A percentile compares a stretch with the other conserved stretches of the same genome.
phyloP scores from a whole-genome alignment of 169 alveolate genomes.

The Babesia gibsoni region DNA sequence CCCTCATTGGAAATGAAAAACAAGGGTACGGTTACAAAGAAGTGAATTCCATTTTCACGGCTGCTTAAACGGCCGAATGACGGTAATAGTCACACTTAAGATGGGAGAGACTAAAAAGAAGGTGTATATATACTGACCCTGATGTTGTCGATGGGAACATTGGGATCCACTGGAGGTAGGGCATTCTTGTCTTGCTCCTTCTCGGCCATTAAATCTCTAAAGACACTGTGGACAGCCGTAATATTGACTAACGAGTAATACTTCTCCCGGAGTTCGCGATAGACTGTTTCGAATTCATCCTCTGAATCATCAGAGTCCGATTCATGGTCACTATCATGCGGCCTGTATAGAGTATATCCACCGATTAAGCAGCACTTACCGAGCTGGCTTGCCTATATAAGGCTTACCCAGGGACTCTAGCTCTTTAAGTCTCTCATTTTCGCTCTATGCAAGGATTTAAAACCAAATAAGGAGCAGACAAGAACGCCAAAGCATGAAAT shows the following conservation, averaged over 20 bases:
- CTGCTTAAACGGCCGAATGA: too few species aligned
- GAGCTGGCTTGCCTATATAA: too few species aligned
- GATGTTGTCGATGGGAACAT: slow-evolving; percentile 46
- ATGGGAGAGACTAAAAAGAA: background rate
- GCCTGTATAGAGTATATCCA: background rate
- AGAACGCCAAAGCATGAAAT: background rate
- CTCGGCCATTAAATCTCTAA: background rate
- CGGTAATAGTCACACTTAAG: too few species aligned
- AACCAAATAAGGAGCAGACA: background rate
- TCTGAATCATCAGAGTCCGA: slow-evolving; percentile 48
- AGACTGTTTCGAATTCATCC: slow-evolving; percentile 14
- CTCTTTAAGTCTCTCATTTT: slow-evolving; percentile 7
- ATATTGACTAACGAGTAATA: background rate
- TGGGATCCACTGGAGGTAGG: slow-evolving; percentile 22
- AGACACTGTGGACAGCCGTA: background rate
- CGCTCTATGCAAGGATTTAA: background rate
- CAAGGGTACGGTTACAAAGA: too few species aligned
- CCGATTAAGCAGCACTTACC: background rate
- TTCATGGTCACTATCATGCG: slow-evolving; percentile 1
- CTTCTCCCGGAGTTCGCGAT: background rate
- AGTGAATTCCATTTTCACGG: too few species aligned
- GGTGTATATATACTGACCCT: slow-evolving; percentile 14
- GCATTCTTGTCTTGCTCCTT: background rate
- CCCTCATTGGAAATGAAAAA: too few species aligned
- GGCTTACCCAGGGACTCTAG: background rate